Evolutionary conservation across 352 stramenopile genomes (phyloP), one percentile per base, ranked within the genome.

Genomic region (Pythium volutum): DNA sequence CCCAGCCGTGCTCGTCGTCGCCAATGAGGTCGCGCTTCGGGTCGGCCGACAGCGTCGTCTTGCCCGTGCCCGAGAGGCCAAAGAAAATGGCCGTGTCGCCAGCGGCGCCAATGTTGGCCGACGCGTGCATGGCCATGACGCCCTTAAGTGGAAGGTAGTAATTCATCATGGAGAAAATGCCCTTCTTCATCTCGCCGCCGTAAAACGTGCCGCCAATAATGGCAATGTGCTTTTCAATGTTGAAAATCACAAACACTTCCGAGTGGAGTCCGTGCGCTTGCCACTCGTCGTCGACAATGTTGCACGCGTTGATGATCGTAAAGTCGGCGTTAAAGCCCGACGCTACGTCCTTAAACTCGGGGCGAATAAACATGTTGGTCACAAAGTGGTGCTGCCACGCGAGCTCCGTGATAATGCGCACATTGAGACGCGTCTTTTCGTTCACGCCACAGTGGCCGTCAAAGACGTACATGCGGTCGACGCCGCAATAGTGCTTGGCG

Each of bases 21-120:
- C 96, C 96, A 66, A 99, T 98, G 50, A 99, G 81, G 59, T 88
- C 77, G 36, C 87, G 81, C 66, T 87, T 89, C 5, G 88, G 88
- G 71, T 97, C 88, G 38, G 88, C 84, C 58, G 79, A 93, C 16
- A 97, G 69, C 52, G 88, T 96, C 48, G 88, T 96, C 75, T 97
- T 97, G 53, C 88, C 94, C n/a, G 95, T 98, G 54, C 95, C 95
- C 50, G 74, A 85, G 42, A 84, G 70, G 10, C 70, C 72, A 41
- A 83, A 83, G 48, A 86, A 83, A 47, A 84, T 75, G 52, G 73
- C 73, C 23, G 73, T 80, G 61, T 84, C 75, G 29, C 75, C 75
- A 10, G 65, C 47, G 23, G 62, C 47, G 51, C 76, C 76, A 64
- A 83, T 79, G 73, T 86, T 86, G 66, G 76, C 76, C 57, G 74